Percentiles rank a stretch among this genome's conserved stretches.
phyloP scores from a whole-genome alignment of 208 protist genomes.

The Angomonas deanei region DNA sequence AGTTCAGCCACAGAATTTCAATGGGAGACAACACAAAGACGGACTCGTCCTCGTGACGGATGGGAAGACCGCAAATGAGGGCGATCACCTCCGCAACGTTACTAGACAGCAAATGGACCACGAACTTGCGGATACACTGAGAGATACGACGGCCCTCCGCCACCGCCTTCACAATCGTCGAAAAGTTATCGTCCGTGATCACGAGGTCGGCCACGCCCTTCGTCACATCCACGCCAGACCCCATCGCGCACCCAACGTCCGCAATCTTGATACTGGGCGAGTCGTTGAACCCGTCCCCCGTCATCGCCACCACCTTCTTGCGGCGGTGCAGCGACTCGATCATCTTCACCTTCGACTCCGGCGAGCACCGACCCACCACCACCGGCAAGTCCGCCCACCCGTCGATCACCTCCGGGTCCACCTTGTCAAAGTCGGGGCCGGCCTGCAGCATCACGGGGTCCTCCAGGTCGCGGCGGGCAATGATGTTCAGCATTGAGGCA shows the following conservation, averaged over 20 bases:
- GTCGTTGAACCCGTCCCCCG: constrained; percentile 96
- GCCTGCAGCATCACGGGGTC: constrained; percentile 63
- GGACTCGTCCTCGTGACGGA: constrained; percentile 52
- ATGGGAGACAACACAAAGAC: constrained; percentile 86
- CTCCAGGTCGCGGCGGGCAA: constrained; percentile 44
- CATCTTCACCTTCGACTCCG: constrained; percentile 90
- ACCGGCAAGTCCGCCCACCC: constrained; percentile 70
- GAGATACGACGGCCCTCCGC: constrained; percentile 82
- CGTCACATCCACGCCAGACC: constrained; percentile 95
- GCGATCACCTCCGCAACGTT: constrained; percentile 89
- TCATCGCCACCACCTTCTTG: constrained; percentile 78
- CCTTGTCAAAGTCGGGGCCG: constrained; percentile 78
- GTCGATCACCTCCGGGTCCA: constrained; percentile 64
- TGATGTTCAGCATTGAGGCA: constrained; percentile 84
- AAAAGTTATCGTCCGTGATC: constrained; percentile 99
- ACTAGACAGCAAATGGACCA: constrained; percentile 81
- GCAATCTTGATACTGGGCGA: constrained; percentile 93
- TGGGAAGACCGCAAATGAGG: constrained; percentile 78
- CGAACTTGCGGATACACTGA: constrained; percentile 88
- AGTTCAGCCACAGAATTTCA: constrained; percentile 92
- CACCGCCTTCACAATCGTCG: constrained; percentile 94
- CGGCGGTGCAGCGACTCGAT: constrained; percentile 83
- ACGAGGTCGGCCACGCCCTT: constrained; percentile 92
- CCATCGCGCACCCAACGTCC: constrained; percentile 96
- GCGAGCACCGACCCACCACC: constrained; percentile 86